Evolutionary conservation across 176 grass and related monocot genomes (phyloP).

Genomic region (Carex scoparia): DNA sequence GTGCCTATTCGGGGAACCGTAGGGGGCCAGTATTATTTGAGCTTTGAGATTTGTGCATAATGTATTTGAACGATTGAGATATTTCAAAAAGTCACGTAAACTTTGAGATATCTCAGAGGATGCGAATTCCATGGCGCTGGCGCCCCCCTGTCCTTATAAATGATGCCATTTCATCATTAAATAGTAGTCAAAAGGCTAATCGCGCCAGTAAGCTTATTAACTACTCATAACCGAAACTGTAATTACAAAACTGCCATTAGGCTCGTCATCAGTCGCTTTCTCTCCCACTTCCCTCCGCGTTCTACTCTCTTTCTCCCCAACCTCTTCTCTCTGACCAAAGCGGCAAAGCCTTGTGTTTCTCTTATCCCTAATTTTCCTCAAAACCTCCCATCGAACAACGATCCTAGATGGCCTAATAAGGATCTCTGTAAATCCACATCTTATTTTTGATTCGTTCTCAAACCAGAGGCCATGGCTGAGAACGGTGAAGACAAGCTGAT

Average conservation of each 20-base stretch:
- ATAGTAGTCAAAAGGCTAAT: background rate
- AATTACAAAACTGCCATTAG: conserved; percentile 14
- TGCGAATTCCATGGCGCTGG: background rate
- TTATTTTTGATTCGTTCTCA: background rate
- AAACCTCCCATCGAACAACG: conserved; percentile 22
- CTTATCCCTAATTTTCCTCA: conserved; percentile 17
- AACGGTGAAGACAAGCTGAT: conserved; percentile 97
- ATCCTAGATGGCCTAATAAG: background rate
- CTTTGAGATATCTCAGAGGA: too few relatives aligned
- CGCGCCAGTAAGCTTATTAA: background rate
- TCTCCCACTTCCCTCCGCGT: background rate
- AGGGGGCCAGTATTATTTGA: too few relatives aligned
- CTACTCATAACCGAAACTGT: background rate
- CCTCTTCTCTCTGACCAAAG: background rate
- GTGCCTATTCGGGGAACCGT: too few relatives aligned
- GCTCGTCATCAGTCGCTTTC: background rate
- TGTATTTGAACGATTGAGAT: too few relatives aligned
- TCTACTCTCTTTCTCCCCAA: background rate
- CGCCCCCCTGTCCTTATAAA: too few relatives aligned
- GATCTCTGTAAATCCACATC: background rate
- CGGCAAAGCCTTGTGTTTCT: background rate
- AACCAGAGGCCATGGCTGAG: conserved; percentile 59
- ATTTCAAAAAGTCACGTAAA: too few relatives aligned
- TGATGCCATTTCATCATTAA: background rate
- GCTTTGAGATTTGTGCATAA: too few relatives aligned